Evolutionary conservation across 1,284 basidiomycete genomes (phyloP).

Genomic region (Gastroboletus turbinatus): DNA sequence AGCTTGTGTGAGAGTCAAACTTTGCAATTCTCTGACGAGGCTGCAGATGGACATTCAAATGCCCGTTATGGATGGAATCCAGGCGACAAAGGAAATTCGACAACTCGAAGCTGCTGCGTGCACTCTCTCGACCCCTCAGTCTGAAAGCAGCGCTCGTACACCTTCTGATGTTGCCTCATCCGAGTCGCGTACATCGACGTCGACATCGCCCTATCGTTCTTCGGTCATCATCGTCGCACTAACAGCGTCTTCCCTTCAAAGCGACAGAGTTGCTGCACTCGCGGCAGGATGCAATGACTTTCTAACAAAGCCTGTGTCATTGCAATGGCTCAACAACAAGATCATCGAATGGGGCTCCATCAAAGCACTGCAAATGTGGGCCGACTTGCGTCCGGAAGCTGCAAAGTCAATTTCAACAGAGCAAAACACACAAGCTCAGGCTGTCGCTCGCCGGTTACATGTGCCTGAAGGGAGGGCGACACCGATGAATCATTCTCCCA

Average conservation of each 20-base stretch:
- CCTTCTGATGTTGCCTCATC: conserved; percentile 50
- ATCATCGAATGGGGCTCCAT: conserved; percentile 98
- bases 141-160: conserved; percentile 49
- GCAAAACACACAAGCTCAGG: conserved; percentile 62
- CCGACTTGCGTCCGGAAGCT: conserved; percentile 67
- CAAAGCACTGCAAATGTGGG: conserved; percentile 87
- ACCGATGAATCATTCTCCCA: conserved; percentile 33
- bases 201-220: conserved; percentile 75
- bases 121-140: conserved; percentile 65
- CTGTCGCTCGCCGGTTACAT: conserved; percentile 65
- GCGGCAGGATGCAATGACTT: conserved; percentile 99
- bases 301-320: conserved; percentile 94
- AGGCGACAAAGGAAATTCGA: conserved; percentile 95
- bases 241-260: conserved; percentile 91
- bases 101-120: conserved; percentile 81
- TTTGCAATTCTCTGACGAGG: conserved; percentile 3
- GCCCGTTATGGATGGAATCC: conserved; percentile 98
- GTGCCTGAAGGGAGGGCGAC: conserved; percentile 56
- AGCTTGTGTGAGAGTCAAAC: conserved; percentile 25
- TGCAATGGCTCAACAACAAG: conserved; percentile 97
- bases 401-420: conserved; percentile 53
- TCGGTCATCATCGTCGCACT: conserved; percentile 99
- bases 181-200: conserved; percentile 44
- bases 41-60: conserved; percentile 98
- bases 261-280: conserved; percentile 92